These are phyloP conservation scores for Penicillium goetzii DNA, from an alignment of 495 filamentous ascomycete species.

Conservation along the genomic window DNA sequence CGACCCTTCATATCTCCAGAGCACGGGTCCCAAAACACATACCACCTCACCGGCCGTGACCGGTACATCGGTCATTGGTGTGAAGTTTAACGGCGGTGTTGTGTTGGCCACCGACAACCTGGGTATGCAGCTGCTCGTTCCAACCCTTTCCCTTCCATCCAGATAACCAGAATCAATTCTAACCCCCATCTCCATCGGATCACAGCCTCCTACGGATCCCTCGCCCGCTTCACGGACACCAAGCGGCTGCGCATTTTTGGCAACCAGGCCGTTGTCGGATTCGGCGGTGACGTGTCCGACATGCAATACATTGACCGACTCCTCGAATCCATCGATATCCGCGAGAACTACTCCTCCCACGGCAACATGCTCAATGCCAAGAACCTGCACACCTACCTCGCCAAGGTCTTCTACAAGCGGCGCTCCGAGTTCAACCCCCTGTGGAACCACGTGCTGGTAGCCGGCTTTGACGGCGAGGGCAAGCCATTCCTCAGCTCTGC, in stretches of 20 bases:
- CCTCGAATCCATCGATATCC: slow-evolving; percentile 80
- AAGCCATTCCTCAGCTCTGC: slow-evolving; percentile 88
- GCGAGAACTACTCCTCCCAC: slow-evolving; percentile 78
- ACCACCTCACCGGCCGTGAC: slow-evolving; percentile 92
- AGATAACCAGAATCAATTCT: not conserved
- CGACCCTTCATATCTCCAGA: slow-evolving; percentile 79
- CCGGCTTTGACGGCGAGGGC: slow-evolving; percentile 76
- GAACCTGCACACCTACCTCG: slow-evolving; percentile 93
- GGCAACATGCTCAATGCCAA: slow-evolving; percentile 73
- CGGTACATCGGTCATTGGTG: slow-evolving; percentile 89
- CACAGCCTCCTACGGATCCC: slow-evolving; percentile 92
- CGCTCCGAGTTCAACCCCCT: slow-evolving; percentile 95
- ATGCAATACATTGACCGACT: slow-evolving; percentile 97
- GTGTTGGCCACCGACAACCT: slow-evolving; percentile 97
- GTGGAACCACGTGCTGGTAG: slow-evolving; percentile 93
- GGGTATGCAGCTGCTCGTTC: slow-evolving; percentile 56
- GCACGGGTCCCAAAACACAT: slow-evolving; percentile 72
- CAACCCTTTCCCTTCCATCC: not conserved
- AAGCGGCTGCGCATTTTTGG: slow-evolving; percentile 84
- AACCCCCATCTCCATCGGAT: slow-evolving; percentile 7
- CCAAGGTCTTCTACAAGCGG: slow-evolving; percentile 91
- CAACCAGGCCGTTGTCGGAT: slow-evolving; percentile 72
- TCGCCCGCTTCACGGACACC: slow-evolving; percentile 94
- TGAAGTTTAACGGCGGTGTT: slow-evolving; percentile 95
- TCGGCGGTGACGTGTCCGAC: slow-evolving; percentile 94